These are phyloP conservation scores for Neckera pumila DNA, from an alignment of 225 moss, liverwort and hornwort species.

Conservation along the genomic window DNA sequence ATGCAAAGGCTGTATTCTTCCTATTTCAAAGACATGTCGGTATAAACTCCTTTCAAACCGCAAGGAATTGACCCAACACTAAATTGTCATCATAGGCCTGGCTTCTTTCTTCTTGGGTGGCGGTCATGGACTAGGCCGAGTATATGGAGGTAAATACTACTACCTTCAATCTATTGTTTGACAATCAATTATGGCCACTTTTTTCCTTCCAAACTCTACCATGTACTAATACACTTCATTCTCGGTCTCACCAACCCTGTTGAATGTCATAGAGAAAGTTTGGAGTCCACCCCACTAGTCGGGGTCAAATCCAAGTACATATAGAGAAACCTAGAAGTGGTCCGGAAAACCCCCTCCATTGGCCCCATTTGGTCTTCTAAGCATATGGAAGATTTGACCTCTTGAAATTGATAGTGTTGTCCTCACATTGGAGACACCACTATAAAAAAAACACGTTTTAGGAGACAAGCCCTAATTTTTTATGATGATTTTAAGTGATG, in stretches of 20 bases:
- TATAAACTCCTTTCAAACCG: neutral
- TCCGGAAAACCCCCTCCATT: too few species aligned
- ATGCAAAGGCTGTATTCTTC: neutral
- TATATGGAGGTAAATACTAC: accelerated
- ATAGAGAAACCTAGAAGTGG: accelerated
- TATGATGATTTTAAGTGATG: too few species aligned
- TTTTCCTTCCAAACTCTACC: neutral
- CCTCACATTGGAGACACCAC: too few species aligned
- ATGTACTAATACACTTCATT: neutral
- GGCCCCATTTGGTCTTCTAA: accelerated
- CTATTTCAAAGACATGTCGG: accelerated
- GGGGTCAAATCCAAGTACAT: accelerated
- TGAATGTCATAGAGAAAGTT: neutral
- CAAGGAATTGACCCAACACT: accelerated
- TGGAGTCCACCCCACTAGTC: neutral
- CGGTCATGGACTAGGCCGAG: accelerated
- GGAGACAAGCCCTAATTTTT: too few species aligned
- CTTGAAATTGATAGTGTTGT: accelerated
- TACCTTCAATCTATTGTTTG: neutral
- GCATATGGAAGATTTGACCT: accelerated
- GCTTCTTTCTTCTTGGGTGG: accelerated
- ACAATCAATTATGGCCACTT: neutral
- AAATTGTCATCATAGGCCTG: accelerated
- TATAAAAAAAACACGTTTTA: too few species aligned
- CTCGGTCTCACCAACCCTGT: neutral